A percentile compares a stretch with the other conserved stretches of the same genome.
Conservation (phyloP, 176 grass and related monocot genomes). For the Triticum urartu region DNA sequence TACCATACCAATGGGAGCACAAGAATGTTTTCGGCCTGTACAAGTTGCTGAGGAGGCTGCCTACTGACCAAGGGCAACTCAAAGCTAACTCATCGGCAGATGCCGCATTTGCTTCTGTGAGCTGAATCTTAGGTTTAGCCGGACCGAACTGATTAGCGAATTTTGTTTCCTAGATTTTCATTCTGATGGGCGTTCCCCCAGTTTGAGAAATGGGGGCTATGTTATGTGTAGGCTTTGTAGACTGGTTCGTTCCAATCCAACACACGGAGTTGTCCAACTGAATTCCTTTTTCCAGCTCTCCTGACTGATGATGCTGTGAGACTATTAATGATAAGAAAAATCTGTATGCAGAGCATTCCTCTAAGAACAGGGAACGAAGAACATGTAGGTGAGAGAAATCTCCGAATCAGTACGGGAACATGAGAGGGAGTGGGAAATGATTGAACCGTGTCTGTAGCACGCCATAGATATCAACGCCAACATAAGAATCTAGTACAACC, state of each 20-base stretch:
- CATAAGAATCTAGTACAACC: too few relatives aligned
- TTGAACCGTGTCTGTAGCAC: too few relatives aligned
- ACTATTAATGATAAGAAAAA: not conserved
- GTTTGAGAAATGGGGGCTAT: not conserved
- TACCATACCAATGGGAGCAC: slow-evolving; percentile 80
- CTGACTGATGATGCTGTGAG: not conserved
- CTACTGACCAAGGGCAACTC: not conserved
- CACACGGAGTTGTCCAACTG: not conserved
- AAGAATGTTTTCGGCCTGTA: slow-evolving; percentile 90
- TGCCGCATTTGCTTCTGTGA: not conserved
- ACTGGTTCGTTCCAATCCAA: not conserved
- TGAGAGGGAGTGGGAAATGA: too few relatives aligned
- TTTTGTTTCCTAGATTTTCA: slow-evolving; percentile 1
- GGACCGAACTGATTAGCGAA: not conserved
- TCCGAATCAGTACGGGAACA: too few relatives aligned
- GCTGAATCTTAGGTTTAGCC: not conserved
- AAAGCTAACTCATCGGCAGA: not conserved
- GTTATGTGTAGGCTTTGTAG: not conserved
- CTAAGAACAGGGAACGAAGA: too few relatives aligned
- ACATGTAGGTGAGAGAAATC: too few relatives aligned
- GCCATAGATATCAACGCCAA: too few relatives aligned
- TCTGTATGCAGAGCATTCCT: too few relatives aligned
- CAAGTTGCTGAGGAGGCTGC: slow-evolving; percentile 73
- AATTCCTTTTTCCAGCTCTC: not conserved
- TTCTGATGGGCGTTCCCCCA: not conserved